A percentile compares a stretch with the other conserved stretches of the same genome.
phyloP scores from a whole-genome alignment of 495 filamentous ascomycete genomes.

The Podospora bellae-mahoneyi region DNA sequence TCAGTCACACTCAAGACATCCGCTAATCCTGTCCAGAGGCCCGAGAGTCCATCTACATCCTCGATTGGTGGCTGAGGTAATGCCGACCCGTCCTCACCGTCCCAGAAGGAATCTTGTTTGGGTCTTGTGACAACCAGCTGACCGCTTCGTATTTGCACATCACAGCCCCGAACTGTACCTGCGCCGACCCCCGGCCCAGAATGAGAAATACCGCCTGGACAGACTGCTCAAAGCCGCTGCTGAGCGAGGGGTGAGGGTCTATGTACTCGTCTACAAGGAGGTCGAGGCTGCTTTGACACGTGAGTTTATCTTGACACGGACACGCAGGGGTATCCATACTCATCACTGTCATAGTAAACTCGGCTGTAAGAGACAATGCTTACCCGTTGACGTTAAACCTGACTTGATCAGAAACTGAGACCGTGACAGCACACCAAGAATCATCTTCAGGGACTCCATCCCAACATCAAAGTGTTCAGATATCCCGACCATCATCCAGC shows the following conservation, averaged over 20 bases:
- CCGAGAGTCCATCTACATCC: slow-evolving; percentile 80
- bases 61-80: slow-evolving; percentile 85
- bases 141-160: not conserved
- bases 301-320: slow-evolving; percentile 47
- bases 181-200: slow-evolving; percentile 74
- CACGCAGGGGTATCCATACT: slow-evolving; percentile 10
- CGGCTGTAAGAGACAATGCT: slow-evolving; percentile 33
- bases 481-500: slow-evolving; percentile 86
- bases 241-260: slow-evolving; percentile 79
- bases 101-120: slow-evolving; percentile 2
- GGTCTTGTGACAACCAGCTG: slow-evolving; percentile 9
- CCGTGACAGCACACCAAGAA: slow-evolving; percentile 73
- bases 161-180: slow-evolving; percentile 77
- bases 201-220: slow-evolving; percentile 85
- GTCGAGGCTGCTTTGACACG: slow-evolving; percentile 79
- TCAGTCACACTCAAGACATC: slow-evolving; percentile 4
- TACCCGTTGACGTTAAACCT: not conserved
- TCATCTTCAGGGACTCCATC: slow-evolving; percentile 70
- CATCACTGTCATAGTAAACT: slow-evolving; percentile 56
- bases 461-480: slow-evolving; percentile 86
- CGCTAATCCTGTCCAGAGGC: slow-evolving; percentile 52
- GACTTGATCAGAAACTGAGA: not conserved
- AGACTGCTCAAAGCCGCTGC: slow-evolving; percentile 85
- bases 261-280: slow-evolving; percentile 96
- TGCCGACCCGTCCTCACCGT: not conserved